phyloP scores from a whole-genome alignment of 2,329 filamentous ascomycete species.

The Thermoascus crustaceus region DNA sequence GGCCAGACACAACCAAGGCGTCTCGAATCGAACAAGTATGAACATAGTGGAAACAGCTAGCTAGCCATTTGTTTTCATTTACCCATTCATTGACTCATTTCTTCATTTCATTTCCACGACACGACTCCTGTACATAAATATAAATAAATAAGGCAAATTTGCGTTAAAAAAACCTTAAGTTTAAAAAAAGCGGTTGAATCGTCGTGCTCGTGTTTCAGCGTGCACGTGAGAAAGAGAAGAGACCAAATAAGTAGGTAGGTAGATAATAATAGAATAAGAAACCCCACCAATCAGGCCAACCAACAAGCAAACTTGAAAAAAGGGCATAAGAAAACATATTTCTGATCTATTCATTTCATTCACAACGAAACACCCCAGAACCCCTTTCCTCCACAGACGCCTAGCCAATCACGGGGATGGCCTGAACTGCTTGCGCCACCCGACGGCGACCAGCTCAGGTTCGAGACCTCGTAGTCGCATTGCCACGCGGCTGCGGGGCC shows the following conservation, averaged over 20 bases:
- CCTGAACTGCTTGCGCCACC: constrained; percentile 26
- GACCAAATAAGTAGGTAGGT: too few relatives aligned
- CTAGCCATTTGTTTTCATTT: too few relatives aligned
- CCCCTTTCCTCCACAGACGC: constrained; percentile 38
- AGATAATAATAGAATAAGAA: too few relatives aligned
- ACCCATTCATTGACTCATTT: constrained; percentile 30
- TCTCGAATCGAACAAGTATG: too few relatives aligned
- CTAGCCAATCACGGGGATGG: constrained; percentile 34
- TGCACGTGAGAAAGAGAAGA: too few relatives aligned
- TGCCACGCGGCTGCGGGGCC: constrained; percentile 39
- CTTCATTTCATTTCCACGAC: constrained; percentile 12
- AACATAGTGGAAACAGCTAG: too few relatives aligned
- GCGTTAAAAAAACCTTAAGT: too few relatives aligned
- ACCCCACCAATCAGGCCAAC: not conserved
- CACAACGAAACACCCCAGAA: constrained; percentile 38
- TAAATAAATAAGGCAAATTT: not conserved
- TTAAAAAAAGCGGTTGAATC: too few relatives aligned
- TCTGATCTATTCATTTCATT: constrained; percentile 6
- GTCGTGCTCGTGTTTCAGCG: too few relatives aligned
- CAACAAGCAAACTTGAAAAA: not conserved
- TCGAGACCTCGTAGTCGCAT: constrained; percentile 40
- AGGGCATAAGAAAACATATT: not conserved
- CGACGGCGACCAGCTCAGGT: constrained; percentile 41
- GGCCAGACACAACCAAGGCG: too few relatives aligned
- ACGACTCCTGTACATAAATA: not conserved